Evolutionary conservation across 306 rosid species (phyloP).

Genomic region (Casuarina glauca): DNA sequence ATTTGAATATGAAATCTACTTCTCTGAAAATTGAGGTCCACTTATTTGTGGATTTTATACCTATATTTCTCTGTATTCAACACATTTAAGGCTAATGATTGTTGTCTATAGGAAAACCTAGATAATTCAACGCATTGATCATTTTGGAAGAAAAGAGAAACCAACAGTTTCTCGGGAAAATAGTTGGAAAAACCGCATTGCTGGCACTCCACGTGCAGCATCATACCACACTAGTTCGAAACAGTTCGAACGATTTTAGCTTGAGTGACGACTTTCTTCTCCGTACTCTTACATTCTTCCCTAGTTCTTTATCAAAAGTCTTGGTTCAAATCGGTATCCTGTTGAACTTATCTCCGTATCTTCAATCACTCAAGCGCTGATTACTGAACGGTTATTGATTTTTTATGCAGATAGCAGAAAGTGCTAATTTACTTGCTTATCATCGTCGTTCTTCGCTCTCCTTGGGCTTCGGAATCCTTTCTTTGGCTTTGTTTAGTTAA

Average conservation of each 20-base stretch:
- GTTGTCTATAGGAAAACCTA: too few relatives aligned
- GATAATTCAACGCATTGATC: too few relatives aligned
- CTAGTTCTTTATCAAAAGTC: neutral
- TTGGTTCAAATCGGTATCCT: neutral
- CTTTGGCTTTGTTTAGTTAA: neutral
- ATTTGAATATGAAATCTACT: too few relatives aligned
- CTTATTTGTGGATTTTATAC: too few relatives aligned
- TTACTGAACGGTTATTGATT: neutral
- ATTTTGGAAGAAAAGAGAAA: neutral
- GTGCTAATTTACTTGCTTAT: neutral
- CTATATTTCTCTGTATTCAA: too few relatives aligned
- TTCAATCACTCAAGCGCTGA: neutral
- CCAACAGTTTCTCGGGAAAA: neutral
- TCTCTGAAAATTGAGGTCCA: too few relatives aligned
- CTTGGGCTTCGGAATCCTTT: neutral
- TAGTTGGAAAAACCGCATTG: neutral
- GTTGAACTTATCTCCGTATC: neutral
- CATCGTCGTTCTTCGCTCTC: neutral
- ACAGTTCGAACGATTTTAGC: neutral
- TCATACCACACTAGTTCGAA: neutral
- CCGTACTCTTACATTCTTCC: neutral
- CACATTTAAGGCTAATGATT: too few relatives aligned
- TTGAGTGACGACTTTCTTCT: too few relatives aligned
- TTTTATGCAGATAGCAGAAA: neutral
- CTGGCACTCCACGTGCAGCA: neutral